Evolutionary conservation across 2,329 filamentous ascomycete species (phyloP), one percentile per base, ranked within the genome.

Genomic region (Zarea fungicola): DNA sequence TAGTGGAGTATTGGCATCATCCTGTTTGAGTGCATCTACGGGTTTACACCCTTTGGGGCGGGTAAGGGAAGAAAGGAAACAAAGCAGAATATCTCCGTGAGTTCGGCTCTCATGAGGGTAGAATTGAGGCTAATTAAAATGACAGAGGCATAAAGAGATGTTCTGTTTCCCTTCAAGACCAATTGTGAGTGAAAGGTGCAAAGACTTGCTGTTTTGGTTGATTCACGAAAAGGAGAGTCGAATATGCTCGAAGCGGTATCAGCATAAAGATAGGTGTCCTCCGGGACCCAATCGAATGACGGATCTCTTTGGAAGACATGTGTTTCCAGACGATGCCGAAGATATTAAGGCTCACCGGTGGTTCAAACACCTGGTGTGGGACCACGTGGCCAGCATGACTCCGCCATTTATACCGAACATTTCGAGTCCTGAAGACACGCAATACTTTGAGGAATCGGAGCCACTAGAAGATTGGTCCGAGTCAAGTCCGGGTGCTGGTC

Each of bases 1-100:
- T 97, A 80, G 89, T 97, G 88, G 92, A 96, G 91, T 68, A 81
- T 97, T 58, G 92, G 90, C 46, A 83, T 97, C 62, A 96, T 97
- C 61, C 69, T 97, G 49, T 97, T 89, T 61, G 92, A 97, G 76
- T 96, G 92, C 60, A 73, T 97, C 2, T 97, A 93, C 63, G 92
- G 92, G 1, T 86, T 85, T 53, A 96, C 92, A 1, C 92, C 92
- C 0, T 97, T 97, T 64, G 80, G 91, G 45, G 82, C 86, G 14
- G 87, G 92, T 41, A 85, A 89, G 54, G 81, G 73, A 37, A 79
- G 91, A 9, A 82, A 89, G 51, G 79, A 86, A 56, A 97, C 91
- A 3, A 97, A 96, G 65, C 72, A 83, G 53, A 92, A 89, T 55
- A 96, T 97, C 54, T 63, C 93, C 48, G 85, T 87, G 59, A 70